Evolutionary conservation across 2,329 filamentous ascomycete species (phyloP), one percentile per base, ranked within the genome.

Genomic region (Stagonosporopsis tanaceti): DNA sequence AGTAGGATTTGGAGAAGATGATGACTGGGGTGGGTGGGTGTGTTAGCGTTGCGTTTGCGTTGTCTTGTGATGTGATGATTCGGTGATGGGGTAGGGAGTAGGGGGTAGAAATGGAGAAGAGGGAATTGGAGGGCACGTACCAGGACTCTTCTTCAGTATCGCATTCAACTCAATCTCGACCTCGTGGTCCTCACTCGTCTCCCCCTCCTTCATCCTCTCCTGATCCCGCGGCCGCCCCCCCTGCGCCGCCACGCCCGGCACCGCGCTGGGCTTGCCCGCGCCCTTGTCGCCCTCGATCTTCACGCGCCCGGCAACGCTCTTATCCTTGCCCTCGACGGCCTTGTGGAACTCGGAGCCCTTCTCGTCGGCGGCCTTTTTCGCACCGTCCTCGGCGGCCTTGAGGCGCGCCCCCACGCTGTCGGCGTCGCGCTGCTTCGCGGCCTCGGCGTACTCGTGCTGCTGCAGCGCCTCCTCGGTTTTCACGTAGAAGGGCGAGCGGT

Each of bases 1-100:
- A 99, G 79, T 94, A 97, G 1, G 90, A 87, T 78, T 99, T 98
- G 63, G 93, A 97, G 80, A 98, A 98, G 68, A 99, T 92, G 74
- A 97, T 91, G 59, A 98, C 92, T 95, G 64, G 30, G 11, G 8
- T 11, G 30, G 11, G 8, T 11, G 6, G 12, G 12, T 2, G 30
- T 32, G 11, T 32, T 32, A 32, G 30, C 11, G 8, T 32, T 32
- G 6, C 27, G 27, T 7, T 14, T 22, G 20, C 5, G 15, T 7
- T 28, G n/a, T n/a, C n/a, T n/a, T n/a, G 27, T 28, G 4, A 4
- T 20, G 20, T 20, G 20, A 20, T 20, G 20, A 20, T 20, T 20
- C 20, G 20, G 2, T 3, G 20, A 3, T 20, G 20, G 20, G 20
- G 20, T 20, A 20, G 20, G 20, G 20, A 20, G 20, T 20, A 20